Evolutionary conservation across 169 alveolate genomes (phyloP).

Genomic region (Miamiensis avidus): DNA sequence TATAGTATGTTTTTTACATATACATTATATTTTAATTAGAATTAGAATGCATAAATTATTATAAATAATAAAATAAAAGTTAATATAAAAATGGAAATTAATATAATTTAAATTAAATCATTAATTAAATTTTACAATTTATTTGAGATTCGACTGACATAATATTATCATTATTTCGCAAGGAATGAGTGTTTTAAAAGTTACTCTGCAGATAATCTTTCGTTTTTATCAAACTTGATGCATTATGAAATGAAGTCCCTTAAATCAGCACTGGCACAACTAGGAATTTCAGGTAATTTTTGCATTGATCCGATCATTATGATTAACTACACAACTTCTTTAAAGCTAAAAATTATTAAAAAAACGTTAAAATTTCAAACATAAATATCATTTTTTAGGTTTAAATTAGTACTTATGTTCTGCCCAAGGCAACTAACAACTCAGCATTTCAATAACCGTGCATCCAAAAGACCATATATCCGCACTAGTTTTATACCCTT

Average conservation of each 20-base stretch:
- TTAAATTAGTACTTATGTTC: background rate
- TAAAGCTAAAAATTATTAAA: background rate
- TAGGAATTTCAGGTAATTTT: background rate
- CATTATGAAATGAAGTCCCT: background rate
- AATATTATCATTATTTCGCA: background rate
- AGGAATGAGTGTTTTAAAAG: background rate
- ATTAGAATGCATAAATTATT: too few relatives aligned
- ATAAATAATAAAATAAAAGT: too few relatives aligned
- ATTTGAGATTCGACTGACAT: too few relatives aligned
- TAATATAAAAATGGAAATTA: too few relatives aligned
- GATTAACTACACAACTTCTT: background rate
- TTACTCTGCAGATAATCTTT: background rate
- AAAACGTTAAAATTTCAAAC: background rate
- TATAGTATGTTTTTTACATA: too few relatives aligned
- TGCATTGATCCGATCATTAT: background rate
- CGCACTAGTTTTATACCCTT: constrained; percentile 75
- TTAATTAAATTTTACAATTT: too few relatives aligned
- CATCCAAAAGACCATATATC: constrained; percentile 88
- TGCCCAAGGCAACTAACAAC: constrained; percentile 79
- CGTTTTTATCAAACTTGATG: background rate
- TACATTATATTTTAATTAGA: too few relatives aligned
- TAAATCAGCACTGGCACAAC: background rate
- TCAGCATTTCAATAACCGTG: constrained; percentile 76
- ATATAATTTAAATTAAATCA: too few relatives aligned
- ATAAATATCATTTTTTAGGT: too few relatives aligned